phyloP scores from a whole-genome alignment of 108 stramenopile species.

The Chaetoceros muelleri region DNA sequence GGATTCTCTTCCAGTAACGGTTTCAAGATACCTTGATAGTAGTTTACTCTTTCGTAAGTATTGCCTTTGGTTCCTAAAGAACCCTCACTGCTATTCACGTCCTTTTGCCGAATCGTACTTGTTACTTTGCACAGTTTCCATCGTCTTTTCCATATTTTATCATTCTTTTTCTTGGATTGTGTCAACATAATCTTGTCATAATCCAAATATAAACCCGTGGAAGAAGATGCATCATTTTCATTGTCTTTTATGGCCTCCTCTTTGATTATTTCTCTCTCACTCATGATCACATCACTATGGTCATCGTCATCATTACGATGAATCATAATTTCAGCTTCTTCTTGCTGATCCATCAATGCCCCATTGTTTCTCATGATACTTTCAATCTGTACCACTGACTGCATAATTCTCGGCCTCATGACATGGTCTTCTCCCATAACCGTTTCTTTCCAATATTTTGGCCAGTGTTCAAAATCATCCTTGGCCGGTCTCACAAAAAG shows the following conservation, averaged over 20 bases:
- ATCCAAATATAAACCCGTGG: too few species aligned
- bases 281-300: too few species aligned
- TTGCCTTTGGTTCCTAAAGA: too few species aligned
- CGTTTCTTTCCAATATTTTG: constrained; percentile 29
- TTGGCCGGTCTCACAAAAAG: constrained; percentile 27
- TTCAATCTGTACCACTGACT: constrained; percentile 7
- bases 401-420: neutral
- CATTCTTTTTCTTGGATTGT: too few species aligned
- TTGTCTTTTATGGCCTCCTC: too few species aligned
- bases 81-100: too few species aligned
- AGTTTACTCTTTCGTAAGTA: constrained; percentile 34
- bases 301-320: too few species aligned
- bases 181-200: too few species aligned
- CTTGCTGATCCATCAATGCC: constrained; percentile 5
- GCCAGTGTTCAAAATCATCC: constrained; percentile 47
- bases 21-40: constrained; percentile 40
- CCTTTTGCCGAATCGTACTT: too few species aligned
- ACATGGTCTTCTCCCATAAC: neutral
- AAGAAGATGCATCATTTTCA: too few species aligned
- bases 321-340: neutral
- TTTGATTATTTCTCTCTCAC: neutral
- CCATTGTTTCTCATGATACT: constrained; percentile 13
- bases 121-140: too few species aligned
- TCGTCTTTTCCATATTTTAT: too few species aligned
- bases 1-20: constrained; percentile 41